phyloP scores from a whole-genome alignment of 2,329 filamentous ascomycete species.

The Penicillium sp. region DNA sequence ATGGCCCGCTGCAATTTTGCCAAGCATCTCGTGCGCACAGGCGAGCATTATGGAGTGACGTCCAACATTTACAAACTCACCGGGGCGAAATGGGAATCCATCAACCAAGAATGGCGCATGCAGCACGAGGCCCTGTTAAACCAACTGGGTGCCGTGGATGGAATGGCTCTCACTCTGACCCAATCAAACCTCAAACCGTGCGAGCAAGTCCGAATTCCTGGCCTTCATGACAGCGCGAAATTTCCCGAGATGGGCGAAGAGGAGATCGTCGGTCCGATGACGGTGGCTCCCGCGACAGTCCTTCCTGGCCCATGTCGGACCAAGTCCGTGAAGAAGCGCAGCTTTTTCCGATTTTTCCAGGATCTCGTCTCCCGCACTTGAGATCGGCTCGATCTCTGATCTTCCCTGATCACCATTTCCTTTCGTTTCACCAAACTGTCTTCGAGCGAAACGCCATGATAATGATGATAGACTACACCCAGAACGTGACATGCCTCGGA shows the following conservation, averaged over 20 bases:
- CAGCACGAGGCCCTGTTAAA: constrained; percentile 61
- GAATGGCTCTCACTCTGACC: constrained; percentile 35
- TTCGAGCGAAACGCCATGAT: constrained; percentile 16
- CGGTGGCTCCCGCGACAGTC: constrained; percentile 36
- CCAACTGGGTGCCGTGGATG: constrained; percentile 38
- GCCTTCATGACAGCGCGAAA: constrained; percentile 58
- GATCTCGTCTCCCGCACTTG: constrained; percentile 37
- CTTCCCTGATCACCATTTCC: constrained; percentile 1
- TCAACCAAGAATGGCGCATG: constrained; percentile 66
- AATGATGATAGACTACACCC: constrained; percentile 25
- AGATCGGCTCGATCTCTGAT: constrained; percentile 2
- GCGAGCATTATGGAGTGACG: constrained; percentile 83
- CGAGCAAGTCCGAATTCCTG: constrained; percentile 45
- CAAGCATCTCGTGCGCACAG: constrained; percentile 78
- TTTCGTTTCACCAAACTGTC: constrained; percentile 1
- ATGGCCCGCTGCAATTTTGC: constrained; percentile 77
- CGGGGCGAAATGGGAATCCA: constrained; percentile 80
- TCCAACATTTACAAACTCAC: constrained; percentile 84
- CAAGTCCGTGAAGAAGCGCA: constrained; percentile 39
- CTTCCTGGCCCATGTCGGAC: constrained; percentile 43
- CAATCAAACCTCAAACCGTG: constrained; percentile 42
- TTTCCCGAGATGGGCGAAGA: constrained; percentile 84
- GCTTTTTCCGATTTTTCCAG: constrained; percentile 42
- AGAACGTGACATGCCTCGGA: too few relatives aligned
- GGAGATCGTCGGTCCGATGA: constrained; percentile 92